phyloP scores from a whole-genome alignment of 805 yeast species.

The Myxozyma udenii region DNA sequence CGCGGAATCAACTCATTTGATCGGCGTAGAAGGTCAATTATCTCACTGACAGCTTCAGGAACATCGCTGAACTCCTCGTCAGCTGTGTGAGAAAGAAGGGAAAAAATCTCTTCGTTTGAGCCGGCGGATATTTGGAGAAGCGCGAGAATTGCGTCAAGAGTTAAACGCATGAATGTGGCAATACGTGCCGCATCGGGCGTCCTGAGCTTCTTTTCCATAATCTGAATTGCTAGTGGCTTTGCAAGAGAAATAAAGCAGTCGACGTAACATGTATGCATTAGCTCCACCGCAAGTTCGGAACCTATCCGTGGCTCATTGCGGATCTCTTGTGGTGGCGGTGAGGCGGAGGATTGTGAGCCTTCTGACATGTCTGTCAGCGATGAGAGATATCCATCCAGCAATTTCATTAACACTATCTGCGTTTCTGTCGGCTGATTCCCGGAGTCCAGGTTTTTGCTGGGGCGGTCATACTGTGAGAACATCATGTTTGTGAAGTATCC shows the following conservation, averaged over 20 bases:
- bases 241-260: conserved; percentile 5
- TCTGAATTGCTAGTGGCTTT: conserved; percentile 17
- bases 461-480: background rate
- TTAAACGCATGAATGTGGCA: background rate
- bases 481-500: conserved; percentile 5
- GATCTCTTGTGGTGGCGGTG: background rate
- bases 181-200: conserved; percentile 2
- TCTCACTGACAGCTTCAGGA: conserved; percentile 4
- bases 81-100: conserved; percentile 3
- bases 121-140: background rate
- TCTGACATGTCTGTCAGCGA: background rate
- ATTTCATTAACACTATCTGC: conserved; percentile 14
- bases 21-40: conserved; percentile 14
- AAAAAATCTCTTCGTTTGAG: conserved; percentile 7
- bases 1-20: conserved; percentile 20
- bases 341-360: background rate
- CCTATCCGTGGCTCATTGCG: conserved; percentile 1
- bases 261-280: conserved; percentile 9
- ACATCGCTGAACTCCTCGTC: conserved; percentile 6
- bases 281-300: conserved; percentile 1
- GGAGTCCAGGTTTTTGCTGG: background rate
- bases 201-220: conserved; percentile 15
- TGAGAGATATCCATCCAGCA: conserved; percentile 21
- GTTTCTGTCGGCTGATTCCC: conserved; percentile 3
- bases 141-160: conserved; percentile 2